Evolutionary conservation across 208 protist species (phyloP), one percentile per base, ranked within the genome.

Genomic region (Endotrypanum monterogeii): DNA sequence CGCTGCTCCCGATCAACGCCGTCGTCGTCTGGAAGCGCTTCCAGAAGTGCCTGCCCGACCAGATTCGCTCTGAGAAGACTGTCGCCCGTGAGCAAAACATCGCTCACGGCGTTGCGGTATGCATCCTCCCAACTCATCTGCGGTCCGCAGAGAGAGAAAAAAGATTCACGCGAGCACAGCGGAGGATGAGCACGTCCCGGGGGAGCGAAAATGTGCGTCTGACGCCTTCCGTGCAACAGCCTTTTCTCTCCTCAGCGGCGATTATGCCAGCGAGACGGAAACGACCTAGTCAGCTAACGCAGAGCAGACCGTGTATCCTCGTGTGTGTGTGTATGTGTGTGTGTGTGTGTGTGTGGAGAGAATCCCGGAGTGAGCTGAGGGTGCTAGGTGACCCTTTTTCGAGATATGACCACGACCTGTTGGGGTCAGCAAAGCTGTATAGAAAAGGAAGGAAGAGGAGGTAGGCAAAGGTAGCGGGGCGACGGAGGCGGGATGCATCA

Each of bases 1-100:
- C 75, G 62, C 69, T 75, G 62, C 61, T 65, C 18, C 28, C 35
- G 23, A 3, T 44, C 48, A 18, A 68, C 20, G 0, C 63, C 44
- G 32, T 67, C 57, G 35, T 74, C 62, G 7, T 74, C 57, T 5
- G 68, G 52, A 30, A 73, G 68, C 20, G 28, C 39, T 28, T 30
- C 32, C 35, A 58, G 23, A 35, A 73, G 54, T 25, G 50, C 57
- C 30, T 14, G 35, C 54, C 48, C 67, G 18, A 32, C 67, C 23
- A 20, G 28, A 28, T 44, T 14, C 12, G 46, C 46, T 2, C 28
- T 55, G 32, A 60, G 35, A 23, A 71, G 46, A 8, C 57, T 51
- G 9, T 60, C 67, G 32, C 52, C 44, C 1, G 48, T 46, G 52
- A 46, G 41, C 30, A n/a, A 30, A 16, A 58, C n/a, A 48, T 18